Conservation (phyloP, 2,329 filamentous ascomycete genomes). For the Chaetomiaceae sp. region DNA sequence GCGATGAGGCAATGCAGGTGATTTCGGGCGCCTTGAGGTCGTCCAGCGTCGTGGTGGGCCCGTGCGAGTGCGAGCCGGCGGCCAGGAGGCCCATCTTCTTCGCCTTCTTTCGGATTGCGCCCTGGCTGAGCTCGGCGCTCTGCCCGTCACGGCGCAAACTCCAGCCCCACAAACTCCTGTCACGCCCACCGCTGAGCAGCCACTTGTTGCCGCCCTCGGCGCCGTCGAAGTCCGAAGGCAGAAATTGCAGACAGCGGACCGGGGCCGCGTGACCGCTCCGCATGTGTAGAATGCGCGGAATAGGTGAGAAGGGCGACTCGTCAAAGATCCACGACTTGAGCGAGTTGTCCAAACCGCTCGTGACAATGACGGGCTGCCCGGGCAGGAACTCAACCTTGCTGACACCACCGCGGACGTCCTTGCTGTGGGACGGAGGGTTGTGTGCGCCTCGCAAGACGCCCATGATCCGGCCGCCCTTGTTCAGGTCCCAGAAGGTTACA, state of each 20-base stretch:
- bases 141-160: constrained; percentile 92
- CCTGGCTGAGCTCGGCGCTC: constrained; percentile 88
- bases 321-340: constrained; percentile 97
- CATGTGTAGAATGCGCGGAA: constrained; percentile 77
- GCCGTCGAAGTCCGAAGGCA: constrained; percentile 84
- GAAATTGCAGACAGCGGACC: constrained; percentile 73
- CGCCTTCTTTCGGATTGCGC: constrained; percentile 77
- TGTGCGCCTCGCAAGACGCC: constrained; percentile 85
- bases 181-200: constrained; percentile 82
- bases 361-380: constrained; percentile 84
- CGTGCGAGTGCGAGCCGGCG: constrained; percentile 48
- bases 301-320: constrained; percentile 78
- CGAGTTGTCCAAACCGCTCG: constrained; percentile 87
- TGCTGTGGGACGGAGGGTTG: constrained; percentile 59
- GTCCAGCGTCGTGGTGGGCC: constrained; percentile 59
- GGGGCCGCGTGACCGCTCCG: constrained; percentile 85
- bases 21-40: constrained; percentile 86
- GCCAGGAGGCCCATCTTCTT: constrained; percentile 76
- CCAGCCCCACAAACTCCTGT: constrained; percentile 93
- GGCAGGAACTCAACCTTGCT: constrained; percentile 83
- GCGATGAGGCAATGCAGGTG: constrained; percentile 80
- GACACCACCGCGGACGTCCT: constrained; percentile 65
- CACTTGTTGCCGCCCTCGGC: constrained; percentile 86
- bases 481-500: constrained; percentile 93
- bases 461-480: constrained; percentile 77